These are phyloP conservation scores for Trametes gibbosa DNA, from an alignment of 768 basidiomycete genomes.

Conservation along the genomic window DNA sequence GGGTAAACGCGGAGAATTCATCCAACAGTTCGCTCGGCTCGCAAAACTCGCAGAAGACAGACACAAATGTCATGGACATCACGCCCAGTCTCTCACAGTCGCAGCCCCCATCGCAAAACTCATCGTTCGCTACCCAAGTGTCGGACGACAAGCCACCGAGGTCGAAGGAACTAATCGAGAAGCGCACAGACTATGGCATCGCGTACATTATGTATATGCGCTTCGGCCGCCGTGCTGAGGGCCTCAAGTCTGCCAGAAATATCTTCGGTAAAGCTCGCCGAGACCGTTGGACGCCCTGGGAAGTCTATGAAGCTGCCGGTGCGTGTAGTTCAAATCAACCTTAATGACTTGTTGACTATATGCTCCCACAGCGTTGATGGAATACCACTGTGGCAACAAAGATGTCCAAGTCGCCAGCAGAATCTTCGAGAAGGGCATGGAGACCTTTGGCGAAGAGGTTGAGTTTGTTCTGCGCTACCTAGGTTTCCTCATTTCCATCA, in stretches of 20 bases:
- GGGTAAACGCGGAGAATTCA: constrained; percentile 37
- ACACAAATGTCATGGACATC: constrained; percentile 10
- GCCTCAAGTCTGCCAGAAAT: constrained; percentile 71
- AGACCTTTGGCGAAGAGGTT: constrained; percentile 75
- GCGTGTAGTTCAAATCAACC: constrained; percentile 8
- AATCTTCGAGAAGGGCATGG: constrained; percentile 93
- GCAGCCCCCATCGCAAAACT: constrained; percentile 18
- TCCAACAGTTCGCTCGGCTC: constrained; percentile 31
- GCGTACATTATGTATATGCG: constrained; percentile 93
- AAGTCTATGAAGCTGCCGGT: constrained; percentile 93
- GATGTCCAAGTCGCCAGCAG: constrained; percentile 77
- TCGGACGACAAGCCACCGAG: constrained; percentile 55
- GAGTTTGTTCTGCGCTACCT: constrained; percentile 89
- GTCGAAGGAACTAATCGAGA: constrained; percentile 54
- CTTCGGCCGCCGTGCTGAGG: constrained; percentile 85
- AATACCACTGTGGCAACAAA: constrained; percentile 81
- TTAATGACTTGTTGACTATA: not conserved
- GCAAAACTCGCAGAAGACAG: not conserved
- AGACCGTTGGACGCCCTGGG: constrained; percentile 79
- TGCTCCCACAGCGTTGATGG: constrained; percentile 71
- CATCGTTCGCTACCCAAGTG: constrained; percentile 49
- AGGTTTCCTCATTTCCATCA: constrained; percentile 89
- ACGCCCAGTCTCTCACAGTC: not conserved
- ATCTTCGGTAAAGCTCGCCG: constrained; percentile 83
- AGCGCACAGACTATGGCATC: constrained; percentile 69